Evolutionary conservation across 768 basidiomycete species (phyloP).

Genomic region (Pleurotus citrinopileatus): DNA sequence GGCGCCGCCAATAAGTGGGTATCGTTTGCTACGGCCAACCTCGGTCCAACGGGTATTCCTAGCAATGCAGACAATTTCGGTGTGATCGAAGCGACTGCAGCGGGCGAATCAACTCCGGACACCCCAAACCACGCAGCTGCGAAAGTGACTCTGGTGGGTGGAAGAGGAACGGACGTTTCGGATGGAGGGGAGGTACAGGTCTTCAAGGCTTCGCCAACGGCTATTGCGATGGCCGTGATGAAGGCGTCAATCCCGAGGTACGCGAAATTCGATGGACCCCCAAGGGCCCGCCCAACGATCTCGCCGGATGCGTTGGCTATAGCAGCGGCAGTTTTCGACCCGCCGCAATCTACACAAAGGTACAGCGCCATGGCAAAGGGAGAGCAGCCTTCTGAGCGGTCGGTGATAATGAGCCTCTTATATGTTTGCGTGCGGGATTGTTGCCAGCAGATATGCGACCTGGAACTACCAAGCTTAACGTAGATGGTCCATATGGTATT

Average conservation of each 20-base stretch:
- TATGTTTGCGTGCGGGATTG: not conserved
- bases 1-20: slow-evolving; percentile 84
- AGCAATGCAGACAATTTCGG: slow-evolving; percentile 54
- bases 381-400: not conserved
- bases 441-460: not conserved
- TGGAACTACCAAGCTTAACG: slow-evolving; percentile 8
- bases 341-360: slow-evolving; percentile 87
- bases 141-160: slow-evolving; percentile 41
- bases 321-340: slow-evolving; percentile 81
- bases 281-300: slow-evolving; percentile 63
- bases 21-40: slow-evolving; percentile 73
- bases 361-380: slow-evolving; percentile 50
- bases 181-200: slow-evolving; percentile 36
- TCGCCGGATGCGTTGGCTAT: slow-evolving; percentile 56
- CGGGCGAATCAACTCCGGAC: slow-evolving; percentile 76
- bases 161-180: slow-evolving; percentile 32
- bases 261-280: slow-evolving; percentile 84
- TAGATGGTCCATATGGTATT: slow-evolving; percentile 9
- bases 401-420: not conserved
- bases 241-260: slow-evolving; percentile 70
- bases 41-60: slow-evolving; percentile 50
- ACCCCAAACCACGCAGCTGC: slow-evolving; percentile 80
- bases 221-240: slow-evolving; percentile 45
- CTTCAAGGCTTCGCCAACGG: slow-evolving; percentile 54
- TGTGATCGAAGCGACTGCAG: slow-evolving; percentile 55